phyloP scores from a whole-genome alignment of 2,329 filamentous ascomycete species.

The Hymenotorrendiella dingleyae region DNA sequence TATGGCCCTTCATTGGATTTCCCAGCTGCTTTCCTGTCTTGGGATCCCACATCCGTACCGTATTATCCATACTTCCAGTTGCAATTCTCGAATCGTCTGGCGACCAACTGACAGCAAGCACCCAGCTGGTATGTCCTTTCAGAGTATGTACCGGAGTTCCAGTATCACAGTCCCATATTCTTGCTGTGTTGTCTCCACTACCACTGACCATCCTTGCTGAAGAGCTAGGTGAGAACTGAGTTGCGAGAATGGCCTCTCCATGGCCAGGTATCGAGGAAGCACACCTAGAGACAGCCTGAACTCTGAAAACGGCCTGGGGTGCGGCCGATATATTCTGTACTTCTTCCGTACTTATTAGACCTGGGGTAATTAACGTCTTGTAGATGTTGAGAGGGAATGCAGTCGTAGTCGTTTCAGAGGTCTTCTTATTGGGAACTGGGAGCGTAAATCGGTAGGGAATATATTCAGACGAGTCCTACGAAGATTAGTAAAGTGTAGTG shows the following conservation, averaged over 20 bases:
- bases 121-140: conserved; percentile 85
- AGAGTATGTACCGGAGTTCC: conserved; percentile 83
- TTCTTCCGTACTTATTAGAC: conserved; percentile 32
- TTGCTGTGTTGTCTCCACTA: conserved; percentile 82
- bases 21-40: conserved; percentile 71
- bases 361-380: conserved; percentile 39
- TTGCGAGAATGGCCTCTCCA: conserved; percentile 81
- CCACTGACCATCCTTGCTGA: conserved; percentile 79
- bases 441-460: conserved; percentile 62
- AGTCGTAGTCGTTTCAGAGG: conserved; percentile 35
- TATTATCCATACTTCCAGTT: conserved; percentile 90
- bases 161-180: conserved; percentile 93
- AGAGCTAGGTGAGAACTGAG: conserved; percentile 75
- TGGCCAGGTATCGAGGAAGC: conserved; percentile 85
- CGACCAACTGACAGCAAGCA: conserved; percentile 80
- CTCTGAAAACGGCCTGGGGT: conserved; percentile 89
- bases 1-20: conserved; percentile 70
- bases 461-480: conserved; percentile 50
- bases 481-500: no score
- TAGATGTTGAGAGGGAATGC: conserved; percentile 34
- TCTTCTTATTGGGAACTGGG: conserved; percentile 37
- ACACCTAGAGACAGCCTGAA: conserved; percentile 86
- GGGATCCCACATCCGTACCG: conserved; percentile 83
- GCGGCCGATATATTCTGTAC: conserved; percentile 48
- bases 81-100: conserved; percentile 77